Evolutionary conservation across 192 early-diverging fungal genomes (phyloP).

Genomic region (Kappamyces sp.): DNA sequence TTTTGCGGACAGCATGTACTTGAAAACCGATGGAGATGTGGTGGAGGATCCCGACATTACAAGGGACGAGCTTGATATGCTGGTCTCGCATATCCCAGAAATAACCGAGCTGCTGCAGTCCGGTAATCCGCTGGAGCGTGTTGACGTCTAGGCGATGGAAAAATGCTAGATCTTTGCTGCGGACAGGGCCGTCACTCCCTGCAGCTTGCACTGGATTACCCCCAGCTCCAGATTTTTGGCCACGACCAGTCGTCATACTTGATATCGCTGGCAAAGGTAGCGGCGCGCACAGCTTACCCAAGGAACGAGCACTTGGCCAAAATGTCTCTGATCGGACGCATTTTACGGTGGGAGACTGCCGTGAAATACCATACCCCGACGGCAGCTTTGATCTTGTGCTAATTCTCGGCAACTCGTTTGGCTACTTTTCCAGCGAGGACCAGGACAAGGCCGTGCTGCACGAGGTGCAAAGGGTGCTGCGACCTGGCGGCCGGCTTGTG

Average conservation of each 20-base stretch:
- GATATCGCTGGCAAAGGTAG: constrained; percentile 38
- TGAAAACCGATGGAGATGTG: constrained; percentile 64
- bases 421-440: constrained; percentile 56
- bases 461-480: constrained; percentile 44
- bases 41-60: constrained; percentile 64
- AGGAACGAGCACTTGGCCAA: constrained; percentile 31
- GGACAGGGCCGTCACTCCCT: constrained; percentile 61
- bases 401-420: constrained; percentile 63
- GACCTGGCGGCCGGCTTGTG: constrained; percentile 47
- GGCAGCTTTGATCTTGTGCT: constrained; percentile 46
- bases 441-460: constrained; percentile 37
- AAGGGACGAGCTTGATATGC: constrained; percentile 42
- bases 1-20: constrained; percentile 52
- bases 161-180: constrained; percentile 62
- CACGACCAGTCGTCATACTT: constrained; percentile 61
- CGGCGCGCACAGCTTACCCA: background rate
- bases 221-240: constrained; percentile 43
- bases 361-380: constrained; percentile 47
- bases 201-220: constrained; percentile 46
- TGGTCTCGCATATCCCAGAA: constrained; percentile 30
- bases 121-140: background rate
- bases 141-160: constrained; percentile 4
- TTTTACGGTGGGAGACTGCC: constrained; percentile 61
- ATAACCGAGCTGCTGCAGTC: constrained; percentile 15
- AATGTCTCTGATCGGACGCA: constrained; percentile 16